phyloP scores from a whole-genome alignment of 345 rosid species.

The Brassica rapa region DNA sequence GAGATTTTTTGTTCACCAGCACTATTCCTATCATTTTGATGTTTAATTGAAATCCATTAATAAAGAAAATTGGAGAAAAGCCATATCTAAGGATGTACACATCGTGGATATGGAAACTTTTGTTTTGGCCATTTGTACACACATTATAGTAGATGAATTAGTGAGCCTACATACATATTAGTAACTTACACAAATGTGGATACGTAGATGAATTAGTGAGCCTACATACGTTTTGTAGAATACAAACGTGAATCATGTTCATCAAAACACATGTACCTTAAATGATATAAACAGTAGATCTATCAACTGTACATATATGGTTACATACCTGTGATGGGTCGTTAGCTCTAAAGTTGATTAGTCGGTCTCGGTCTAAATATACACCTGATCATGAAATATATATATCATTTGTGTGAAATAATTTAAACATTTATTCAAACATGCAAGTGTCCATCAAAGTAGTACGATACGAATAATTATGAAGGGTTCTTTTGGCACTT shows the following conservation, averaged over 20 bases:
- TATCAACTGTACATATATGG: constrained; percentile 34
- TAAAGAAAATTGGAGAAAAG: background rate
- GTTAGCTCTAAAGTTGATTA: constrained; percentile 34
- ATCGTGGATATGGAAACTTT: background rate
- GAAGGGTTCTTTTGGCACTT: constrained; percentile 40
- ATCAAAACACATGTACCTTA: constrained; percentile 29
- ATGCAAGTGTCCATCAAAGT: constrained; percentile 41
- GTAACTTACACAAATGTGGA: no score
- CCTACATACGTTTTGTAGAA: background rate
- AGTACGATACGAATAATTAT: constrained; percentile 36
- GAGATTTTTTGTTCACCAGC: background rate
- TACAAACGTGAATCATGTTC: constrained; percentile 2
- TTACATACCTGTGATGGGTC: constrained; percentile 32
- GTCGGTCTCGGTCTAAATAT: constrained; percentile 36
- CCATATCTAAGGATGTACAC: background rate
- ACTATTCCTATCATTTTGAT: background rate
- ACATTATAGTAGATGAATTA: background rate
- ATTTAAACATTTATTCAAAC: constrained; percentile 2
- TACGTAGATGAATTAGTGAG: background rate
- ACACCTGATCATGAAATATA: constrained; percentile 37
- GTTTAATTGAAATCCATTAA: background rate
- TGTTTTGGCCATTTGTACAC: background rate
- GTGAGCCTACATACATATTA: background rate
- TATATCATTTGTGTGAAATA: constrained; percentile 8
- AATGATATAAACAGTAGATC: constrained; percentile 41